Percentiles rank a stretch among this genome's conserved stretches.
Conservation (phyloP, 176 grass and related monocot genomes). For the Oryza punctata region DNA sequence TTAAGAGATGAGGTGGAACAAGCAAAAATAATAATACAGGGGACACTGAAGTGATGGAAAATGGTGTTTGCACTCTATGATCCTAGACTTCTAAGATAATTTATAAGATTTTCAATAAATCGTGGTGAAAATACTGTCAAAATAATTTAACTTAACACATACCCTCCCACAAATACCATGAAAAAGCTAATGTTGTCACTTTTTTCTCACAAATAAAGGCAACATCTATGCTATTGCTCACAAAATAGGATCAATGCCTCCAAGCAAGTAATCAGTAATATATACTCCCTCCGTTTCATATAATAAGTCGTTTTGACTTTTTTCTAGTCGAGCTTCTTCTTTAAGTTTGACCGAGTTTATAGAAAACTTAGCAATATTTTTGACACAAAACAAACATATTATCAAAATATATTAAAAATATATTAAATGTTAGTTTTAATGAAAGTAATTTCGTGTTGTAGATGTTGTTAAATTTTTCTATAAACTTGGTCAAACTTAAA, state of each 20-base stretch:
- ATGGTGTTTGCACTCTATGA: neutral
- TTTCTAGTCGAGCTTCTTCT: too few relatives aligned
- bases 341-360: too few relatives aligned
- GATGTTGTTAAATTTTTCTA: too few relatives aligned
- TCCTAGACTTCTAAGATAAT: neutral
- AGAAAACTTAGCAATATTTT: too few relatives aligned
- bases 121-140: neutral
- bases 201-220: neutral
- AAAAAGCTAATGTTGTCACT: neutral
- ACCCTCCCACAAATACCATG: neutral
- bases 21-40: neutral
- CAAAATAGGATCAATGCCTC: neutral
- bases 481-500: too few relatives aligned
- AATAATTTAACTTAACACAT: neutral
- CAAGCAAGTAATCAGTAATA: neutral
- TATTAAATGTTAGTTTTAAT: too few relatives aligned
- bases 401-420: too few relatives aligned
- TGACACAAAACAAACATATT: too few relatives aligned
- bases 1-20: slow-evolving; percentile 22
- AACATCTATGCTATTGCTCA: neutral
- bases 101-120: neutral
- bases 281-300: too few relatives aligned
- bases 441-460: too few relatives aligned
- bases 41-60: neutral
- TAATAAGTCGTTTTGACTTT: too few relatives aligned